Evolutionary conservation across 2,329 filamentous ascomycete species (phyloP), one percentile per base, ranked within the genome.

Genomic region (Fusarium newnesense): DNA sequence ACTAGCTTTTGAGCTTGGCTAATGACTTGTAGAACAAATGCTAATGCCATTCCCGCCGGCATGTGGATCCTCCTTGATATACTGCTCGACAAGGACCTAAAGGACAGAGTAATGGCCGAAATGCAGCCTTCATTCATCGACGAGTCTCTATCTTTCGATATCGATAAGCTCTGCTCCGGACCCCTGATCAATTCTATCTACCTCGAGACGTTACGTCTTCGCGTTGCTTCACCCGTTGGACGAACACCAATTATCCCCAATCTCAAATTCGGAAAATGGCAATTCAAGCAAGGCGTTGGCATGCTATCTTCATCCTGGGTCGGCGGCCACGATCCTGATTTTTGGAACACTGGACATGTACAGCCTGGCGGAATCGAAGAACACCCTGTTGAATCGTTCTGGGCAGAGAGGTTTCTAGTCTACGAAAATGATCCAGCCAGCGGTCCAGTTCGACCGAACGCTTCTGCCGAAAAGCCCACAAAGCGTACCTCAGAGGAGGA

Each of bases 111-210:
- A 19, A 65, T 72, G 16, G 32, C 50, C 2, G 75, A 77, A 24
- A 78, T 78, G 39, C 53, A 63, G 1, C 66, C 66, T 13, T 60
- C 59, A 0, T 75, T 75, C 10, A 2, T 32, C 2, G 18, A 60
- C 1, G 49, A 34, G 2, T 64, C 72, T 7, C 28, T 75, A 4
- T 74, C 59, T 0, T 74, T 75, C 16, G 70, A 72, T 36, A 72
- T 72, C 1, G 67, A 77, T 2, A 68, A 42, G 1, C 74, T 83
- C 1, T 70, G 73, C 1, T 61, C 74, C 0, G 71, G 70, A 0
- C 76, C 79, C 3, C 63, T 83, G 1, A 67, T 84, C 9, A 81
- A 80, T 46, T 80, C 83, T 0, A 77, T 83, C 4, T 84, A 80
- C 37, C 77, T 76, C 12, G 82, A 84, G 49, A 77, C 78, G 1